phyloP scores from a whole-genome alignment of 225 moss, liverwort and hornwort species.

The Antitrichia curtipendula region DNA sequence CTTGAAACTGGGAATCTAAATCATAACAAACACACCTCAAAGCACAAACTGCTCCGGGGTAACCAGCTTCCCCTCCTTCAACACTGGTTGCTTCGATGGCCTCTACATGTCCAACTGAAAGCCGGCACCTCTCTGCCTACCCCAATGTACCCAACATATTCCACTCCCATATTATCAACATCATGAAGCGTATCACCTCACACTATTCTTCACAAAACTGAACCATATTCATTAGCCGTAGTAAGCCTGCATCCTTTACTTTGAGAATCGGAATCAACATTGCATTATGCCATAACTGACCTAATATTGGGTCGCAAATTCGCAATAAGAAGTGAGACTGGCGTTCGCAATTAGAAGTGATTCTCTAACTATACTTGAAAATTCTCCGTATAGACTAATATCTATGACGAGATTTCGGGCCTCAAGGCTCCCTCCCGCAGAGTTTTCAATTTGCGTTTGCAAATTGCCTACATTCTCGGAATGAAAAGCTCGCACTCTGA shows the following conservation, averaged over 20 bases:
- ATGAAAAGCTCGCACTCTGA: not conserved
- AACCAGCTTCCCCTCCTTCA: slow-evolving; percentile 50
- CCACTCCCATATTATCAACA: slow-evolving; percentile 13
- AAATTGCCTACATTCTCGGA: not conserved
- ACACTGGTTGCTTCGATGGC: slow-evolving; percentile 38
- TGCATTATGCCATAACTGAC: not conserved
- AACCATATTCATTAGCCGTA: not conserved
- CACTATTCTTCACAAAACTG: not conserved
- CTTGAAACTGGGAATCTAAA: not conserved
- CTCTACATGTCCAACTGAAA: slow-evolving; percentile 73
- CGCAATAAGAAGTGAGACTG: not conserved
- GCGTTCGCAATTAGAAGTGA: not conserved
- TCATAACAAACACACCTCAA: slow-evolving; percentile 34
- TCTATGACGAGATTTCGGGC: not conserved
- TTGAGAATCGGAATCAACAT: not conserved
- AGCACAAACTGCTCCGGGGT: slow-evolving; percentile 66
- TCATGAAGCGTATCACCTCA: not conserved
- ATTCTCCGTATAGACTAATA: not conserved
- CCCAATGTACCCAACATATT: slow-evolving; percentile 22
- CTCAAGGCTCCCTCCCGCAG: not conserved
- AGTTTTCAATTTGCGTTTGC: not conserved
- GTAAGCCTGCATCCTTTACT: not conserved
- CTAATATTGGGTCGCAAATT: not conserved
- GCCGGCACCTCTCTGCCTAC: slow-evolving; percentile 97
- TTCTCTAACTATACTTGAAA: not conserved